Conservation (phyloP, 805 yeast species). For the Yarrowia hollandica region DNA sequence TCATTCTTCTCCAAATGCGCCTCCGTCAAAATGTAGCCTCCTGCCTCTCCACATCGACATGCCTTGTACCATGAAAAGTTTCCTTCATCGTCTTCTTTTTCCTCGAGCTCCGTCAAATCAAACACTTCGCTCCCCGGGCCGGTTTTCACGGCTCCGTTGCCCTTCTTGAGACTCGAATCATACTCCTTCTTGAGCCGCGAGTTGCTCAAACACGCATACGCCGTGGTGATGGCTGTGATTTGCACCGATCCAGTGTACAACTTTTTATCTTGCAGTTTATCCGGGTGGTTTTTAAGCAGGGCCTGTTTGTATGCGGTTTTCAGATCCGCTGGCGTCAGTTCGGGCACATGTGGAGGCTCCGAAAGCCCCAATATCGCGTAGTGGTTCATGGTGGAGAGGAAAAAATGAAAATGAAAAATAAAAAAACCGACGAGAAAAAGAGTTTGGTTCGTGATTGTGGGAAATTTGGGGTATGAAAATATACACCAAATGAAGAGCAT, state of each 20-base stretch:
- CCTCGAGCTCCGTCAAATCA: slow-evolving; percentile 62
- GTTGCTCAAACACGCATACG: slow-evolving; percentile 60
- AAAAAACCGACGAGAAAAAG: too few species aligned
- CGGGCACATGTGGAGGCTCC: slow-evolving; percentile 9
- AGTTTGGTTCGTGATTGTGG: too few species aligned
- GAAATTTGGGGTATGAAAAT: too few species aligned
- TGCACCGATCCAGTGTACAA: slow-evolving; percentile 1
- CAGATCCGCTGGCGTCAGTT: slow-evolving; percentile 39
- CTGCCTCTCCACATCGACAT: slow-evolving; percentile 47
- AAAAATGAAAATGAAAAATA: background rate
- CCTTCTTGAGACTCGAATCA: slow-evolving; percentile 48
- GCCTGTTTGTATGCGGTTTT: slow-evolving; percentile 63
- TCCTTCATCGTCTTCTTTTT: slow-evolving; percentile 40
- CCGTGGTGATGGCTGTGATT: slow-evolving; percentile 55
- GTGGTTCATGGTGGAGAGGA: slow-evolving; percentile 20
- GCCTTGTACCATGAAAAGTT: slow-evolving; percentile 38
- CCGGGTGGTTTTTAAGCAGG: slow-evolving; percentile 75
- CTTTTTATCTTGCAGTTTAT: slow-evolving; percentile 48
- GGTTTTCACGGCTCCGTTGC: background rate
- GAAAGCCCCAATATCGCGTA: slow-evolving; percentile 20
- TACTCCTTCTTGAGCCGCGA: slow-evolving; percentile 48
- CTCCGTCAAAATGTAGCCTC: slow-evolving; percentile 63
- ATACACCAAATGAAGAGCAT: too few species aligned
- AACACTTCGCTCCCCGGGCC: slow-evolving; percentile 51
- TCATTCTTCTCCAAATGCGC: slow-evolving; percentile 57